Conservation (phyloP, 2,329 filamentous ascomycete species). For the Diatrype stigma region DNA sequence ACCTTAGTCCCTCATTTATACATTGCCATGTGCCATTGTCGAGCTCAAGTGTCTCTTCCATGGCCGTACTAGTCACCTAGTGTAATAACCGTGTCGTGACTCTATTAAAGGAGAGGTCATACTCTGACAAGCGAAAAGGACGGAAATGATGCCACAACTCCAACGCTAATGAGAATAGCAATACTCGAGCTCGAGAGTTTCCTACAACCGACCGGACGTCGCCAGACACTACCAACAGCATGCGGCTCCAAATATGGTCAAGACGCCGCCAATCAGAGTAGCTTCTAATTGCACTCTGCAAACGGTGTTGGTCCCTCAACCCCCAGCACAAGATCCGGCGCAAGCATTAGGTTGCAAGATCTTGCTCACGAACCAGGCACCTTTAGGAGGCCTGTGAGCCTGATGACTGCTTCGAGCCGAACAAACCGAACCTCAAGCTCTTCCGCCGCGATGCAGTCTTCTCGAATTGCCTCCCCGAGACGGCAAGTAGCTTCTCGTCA, state of each 20-base stretch:
- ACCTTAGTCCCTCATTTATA: no score
- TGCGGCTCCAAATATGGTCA: background rate
- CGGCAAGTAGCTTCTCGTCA: constrained; percentile 17
- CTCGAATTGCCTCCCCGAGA: constrained; percentile 15
- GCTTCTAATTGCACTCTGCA: background rate
- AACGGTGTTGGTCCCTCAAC: background rate
- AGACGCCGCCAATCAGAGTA: background rate
- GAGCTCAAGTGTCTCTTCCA: background rate
- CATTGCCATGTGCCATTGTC: background rate
- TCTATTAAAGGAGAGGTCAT: no score
- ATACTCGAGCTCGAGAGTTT: background rate
- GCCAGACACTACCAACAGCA: background rate
- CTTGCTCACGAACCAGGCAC: background rate
- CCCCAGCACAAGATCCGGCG: constrained; percentile 2
- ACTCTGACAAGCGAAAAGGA: background rate
- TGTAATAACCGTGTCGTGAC: no score
- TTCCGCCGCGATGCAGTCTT: constrained; percentile 23
- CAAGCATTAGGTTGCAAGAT: background rate
- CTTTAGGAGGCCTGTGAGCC: constrained; percentile 1
- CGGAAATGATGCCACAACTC: background rate
- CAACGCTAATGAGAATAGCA: background rate
- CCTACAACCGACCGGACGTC: background rate
- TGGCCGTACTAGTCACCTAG: background rate
- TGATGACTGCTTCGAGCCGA: constrained; percentile 16
- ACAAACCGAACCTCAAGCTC: constrained; percentile 25